These are phyloP conservation scores for Dunaliella primolecta DNA, from an alignment of 139 green algal genomes.

Conservation along the genomic window DNA sequence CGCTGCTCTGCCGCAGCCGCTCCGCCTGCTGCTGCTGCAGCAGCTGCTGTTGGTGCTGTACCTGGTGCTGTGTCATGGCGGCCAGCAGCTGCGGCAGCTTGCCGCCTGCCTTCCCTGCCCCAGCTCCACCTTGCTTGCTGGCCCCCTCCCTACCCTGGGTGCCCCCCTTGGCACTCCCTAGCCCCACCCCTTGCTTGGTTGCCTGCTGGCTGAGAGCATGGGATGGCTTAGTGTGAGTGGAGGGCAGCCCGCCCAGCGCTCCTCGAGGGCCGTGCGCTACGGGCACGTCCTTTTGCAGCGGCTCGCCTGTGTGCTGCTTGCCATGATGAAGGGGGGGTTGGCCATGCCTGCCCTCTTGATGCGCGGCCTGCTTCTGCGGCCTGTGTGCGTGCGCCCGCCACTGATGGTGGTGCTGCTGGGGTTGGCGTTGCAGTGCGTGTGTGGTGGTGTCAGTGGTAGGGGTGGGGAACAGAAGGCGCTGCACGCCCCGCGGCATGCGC, in stretches of 20 bases:
- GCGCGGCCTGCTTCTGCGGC: background rate
- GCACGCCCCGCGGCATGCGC: slow-evolving; percentile 22
- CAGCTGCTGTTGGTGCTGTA: slow-evolving; percentile 1
- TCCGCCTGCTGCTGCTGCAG: background rate
- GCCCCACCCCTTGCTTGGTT: background rate
- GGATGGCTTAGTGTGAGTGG: background rate
- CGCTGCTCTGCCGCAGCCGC: background rate
- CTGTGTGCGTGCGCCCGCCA: background rate
- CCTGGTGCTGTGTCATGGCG: background rate
- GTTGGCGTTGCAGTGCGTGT: background rate
- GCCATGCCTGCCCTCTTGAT: background rate
- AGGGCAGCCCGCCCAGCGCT: background rate
- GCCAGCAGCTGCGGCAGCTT: background rate
- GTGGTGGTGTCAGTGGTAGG: background rate
- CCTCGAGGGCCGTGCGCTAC: background rate
- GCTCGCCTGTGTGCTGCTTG: too few relatives aligned
- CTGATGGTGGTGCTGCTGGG: background rate
- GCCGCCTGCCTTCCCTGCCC: background rate
- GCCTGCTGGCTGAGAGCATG: background rate
- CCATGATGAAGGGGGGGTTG: too few relatives aligned
- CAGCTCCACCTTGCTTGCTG: background rate
- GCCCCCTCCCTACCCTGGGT: background rate
- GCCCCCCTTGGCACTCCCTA: background rate
- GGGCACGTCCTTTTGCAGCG: background rate
- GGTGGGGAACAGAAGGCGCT: background rate